phyloP scores from a whole-genome alignment of 1,284 basidiomycete species.

The Inonotus hispidus region DNA sequence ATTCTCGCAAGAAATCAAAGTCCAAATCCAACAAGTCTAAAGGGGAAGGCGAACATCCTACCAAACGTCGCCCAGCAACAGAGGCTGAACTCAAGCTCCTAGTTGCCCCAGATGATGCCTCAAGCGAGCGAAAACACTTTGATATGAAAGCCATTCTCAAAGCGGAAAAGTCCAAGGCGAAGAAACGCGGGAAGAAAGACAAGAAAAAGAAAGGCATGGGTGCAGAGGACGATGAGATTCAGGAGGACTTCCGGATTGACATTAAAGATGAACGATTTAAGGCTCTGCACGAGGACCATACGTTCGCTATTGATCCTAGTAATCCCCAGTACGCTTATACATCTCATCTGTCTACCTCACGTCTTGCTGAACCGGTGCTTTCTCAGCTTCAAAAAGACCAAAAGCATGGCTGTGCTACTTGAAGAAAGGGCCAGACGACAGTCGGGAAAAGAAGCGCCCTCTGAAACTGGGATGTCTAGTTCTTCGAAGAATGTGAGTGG shows the following conservation, averaged over 20 bases:
- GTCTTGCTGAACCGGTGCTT: constrained; percentile 8
- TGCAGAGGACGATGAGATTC: constrained; percentile 53
- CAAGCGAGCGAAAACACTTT: constrained; percentile 72
- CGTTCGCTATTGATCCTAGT: constrained; percentile 93
- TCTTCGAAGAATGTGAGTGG: constrained; percentile 14
- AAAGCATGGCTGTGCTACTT: constrained; percentile 79
- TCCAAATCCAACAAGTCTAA: constrained; percentile 17
- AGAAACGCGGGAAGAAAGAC: constrained; percentile 47
- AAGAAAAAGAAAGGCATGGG: constrained; percentile 36
- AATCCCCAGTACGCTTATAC: constrained; percentile 79
- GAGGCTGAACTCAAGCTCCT: constrained; percentile 63
- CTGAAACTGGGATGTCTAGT: constrained; percentile 11
- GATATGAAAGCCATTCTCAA: constrained; percentile 88
- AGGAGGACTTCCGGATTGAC: constrained; percentile 81
- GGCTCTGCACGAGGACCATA: constrained; percentile 83
- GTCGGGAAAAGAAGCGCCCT: constrained; percentile 31
- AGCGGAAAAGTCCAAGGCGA: constrained; percentile 65
- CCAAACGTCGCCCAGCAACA: constrained; percentile 25
- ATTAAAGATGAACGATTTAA: constrained; percentile 87
- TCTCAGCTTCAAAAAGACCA: constrained; percentile 82
- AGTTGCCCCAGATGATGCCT: constrained; percentile 50
- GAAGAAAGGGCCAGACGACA: constrained; percentile 65
- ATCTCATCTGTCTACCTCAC: constrained; percentile 11
- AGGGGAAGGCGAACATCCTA: constrained; percentile 23
- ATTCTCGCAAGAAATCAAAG: constrained; percentile 24